Conservation (phyloP, 352 stramenopile species). For the Phytophthora hibernalis region DNA sequence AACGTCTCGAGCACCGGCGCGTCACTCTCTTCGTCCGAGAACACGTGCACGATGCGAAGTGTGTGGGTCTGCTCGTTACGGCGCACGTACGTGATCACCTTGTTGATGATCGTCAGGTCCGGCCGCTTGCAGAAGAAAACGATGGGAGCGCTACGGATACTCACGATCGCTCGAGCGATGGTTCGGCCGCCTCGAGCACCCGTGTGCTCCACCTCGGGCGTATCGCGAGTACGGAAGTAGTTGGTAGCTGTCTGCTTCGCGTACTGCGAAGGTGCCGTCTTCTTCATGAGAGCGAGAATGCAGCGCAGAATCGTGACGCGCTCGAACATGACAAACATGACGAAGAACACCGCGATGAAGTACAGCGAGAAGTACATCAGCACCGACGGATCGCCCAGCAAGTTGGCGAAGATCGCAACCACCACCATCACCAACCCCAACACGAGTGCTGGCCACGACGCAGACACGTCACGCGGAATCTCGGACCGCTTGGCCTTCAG, state of each 20-base stretch:
- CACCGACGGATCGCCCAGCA: slow-evolving; percentile 51
- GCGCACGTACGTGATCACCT: slow-evolving; percentile 88
- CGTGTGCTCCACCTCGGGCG: slow-evolving; percentile 34
- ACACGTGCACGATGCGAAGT: slow-evolving; percentile 84
- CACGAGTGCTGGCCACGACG: slow-evolving; percentile 45
- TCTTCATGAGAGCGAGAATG: slow-evolving; percentile 47
- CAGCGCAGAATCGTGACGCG: slow-evolving; percentile 49
- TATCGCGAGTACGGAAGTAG: slow-evolving; percentile 25
- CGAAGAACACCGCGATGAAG: slow-evolving; percentile 45
- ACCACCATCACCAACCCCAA: slow-evolving; percentile 52
- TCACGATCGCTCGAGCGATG: slow-evolving; percentile 48
- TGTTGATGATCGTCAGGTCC: slow-evolving; percentile 89
- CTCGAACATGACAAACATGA: slow-evolving; percentile 64
- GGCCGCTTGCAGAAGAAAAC: slow-evolving; percentile 90
- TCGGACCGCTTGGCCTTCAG: slow-evolving; percentile 84
- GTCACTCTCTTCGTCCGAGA: slow-evolving; percentile 35
- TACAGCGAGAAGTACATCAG: slow-evolving; percentile 65
- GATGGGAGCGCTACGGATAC: slow-evolving; percentile 63
- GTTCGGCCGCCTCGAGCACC: slow-evolving; percentile 51
- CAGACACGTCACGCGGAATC: slow-evolving; percentile 69
- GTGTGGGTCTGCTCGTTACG: slow-evolving; percentile 87
- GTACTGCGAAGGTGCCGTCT: slow-evolving; percentile 39
- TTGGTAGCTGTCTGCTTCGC: slow-evolving; percentile 42
- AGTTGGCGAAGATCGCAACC: slow-evolving; percentile 52
- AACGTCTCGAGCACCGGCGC: slow-evolving; percentile 30